A percentile compares a stretch with the other conserved stretches of the same genome.
These are phyloP conservation scores for Pestalotiopsis sp. DNA, from an alignment of 2,329 filamentous ascomycete genomes.

Conservation along the genomic window DNA sequence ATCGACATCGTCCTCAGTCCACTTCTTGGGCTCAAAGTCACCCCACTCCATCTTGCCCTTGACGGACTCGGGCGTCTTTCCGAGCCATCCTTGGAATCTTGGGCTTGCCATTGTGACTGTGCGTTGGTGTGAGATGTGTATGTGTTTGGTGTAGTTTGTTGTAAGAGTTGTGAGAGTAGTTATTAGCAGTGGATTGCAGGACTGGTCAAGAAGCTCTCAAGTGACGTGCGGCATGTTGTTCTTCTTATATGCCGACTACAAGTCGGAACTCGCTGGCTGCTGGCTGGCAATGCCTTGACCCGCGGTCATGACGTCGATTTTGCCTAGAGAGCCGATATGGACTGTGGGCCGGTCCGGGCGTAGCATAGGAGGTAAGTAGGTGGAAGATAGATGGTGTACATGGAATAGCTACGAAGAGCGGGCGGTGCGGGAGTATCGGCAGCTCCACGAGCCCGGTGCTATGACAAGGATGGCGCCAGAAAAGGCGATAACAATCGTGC, in stretches of 20 bases:
- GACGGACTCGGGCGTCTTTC: conserved; percentile 37
- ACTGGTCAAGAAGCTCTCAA: not conserved
- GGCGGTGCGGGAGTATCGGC: not conserved
- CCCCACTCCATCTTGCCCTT: conserved; percentile 55
- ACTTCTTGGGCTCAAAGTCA: conserved; percentile 61
- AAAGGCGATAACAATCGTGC: not conserved
- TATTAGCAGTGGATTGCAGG: not conserved
- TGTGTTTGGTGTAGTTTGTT: not conserved
- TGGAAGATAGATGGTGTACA: not conserved
- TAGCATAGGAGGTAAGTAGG: not conserved
- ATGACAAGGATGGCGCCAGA: not conserved
- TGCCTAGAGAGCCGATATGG: not conserved
- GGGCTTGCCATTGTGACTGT: conserved; percentile 20
- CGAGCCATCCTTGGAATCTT: conserved; percentile 52
- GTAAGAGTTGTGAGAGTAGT: not conserved
- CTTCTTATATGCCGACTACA: not conserved
- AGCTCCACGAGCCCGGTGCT: not conserved
- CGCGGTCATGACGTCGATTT: not conserved
- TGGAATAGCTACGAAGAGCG: too few relatives aligned
- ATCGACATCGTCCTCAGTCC: conserved; percentile 65
- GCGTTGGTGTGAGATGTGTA: not conserved
- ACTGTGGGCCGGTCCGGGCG: not conserved
- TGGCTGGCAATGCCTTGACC: not conserved
- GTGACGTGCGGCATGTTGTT: not conserved
- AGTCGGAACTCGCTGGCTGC: not conserved